These are phyloP conservation scores for Colletotrichum incanum DNA, from an alignment of 2,329 filamentous ascomycete genomes.

Conservation along the genomic window DNA sequence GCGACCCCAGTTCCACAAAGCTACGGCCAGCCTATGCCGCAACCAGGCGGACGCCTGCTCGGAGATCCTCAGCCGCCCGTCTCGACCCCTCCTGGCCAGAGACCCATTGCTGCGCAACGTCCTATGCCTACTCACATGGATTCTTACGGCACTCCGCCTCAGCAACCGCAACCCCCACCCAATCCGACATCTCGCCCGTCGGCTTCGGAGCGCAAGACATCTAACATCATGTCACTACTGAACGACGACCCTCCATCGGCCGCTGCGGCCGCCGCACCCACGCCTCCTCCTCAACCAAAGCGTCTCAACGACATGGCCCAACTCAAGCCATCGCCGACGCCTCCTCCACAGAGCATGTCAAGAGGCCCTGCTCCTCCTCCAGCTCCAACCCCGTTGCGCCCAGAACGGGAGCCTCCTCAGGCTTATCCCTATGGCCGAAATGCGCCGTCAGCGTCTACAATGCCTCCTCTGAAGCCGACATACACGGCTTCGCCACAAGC, in stretches of 20 bases:
- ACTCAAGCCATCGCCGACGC: conserved; percentile 63
- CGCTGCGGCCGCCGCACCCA: conserved; percentile 50
- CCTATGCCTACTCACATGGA: conserved; percentile 52
- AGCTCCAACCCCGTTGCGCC: conserved; percentile 59
- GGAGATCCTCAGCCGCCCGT: conserved; percentile 54
- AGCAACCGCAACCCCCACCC: conserved; percentile 54
- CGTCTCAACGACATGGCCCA: conserved; percentile 64
- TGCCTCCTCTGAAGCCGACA: conserved; percentile 70
- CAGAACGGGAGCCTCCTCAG: conserved; percentile 64
- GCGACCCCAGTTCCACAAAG: conserved; percentile 52
- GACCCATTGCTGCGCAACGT: conserved; percentile 44
- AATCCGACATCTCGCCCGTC: conserved; percentile 58
- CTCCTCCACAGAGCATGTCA: conserved; percentile 64
- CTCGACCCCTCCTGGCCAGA: conserved; percentile 49
- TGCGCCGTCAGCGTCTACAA: conserved; percentile 59
- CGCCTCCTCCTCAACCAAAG: conserved; percentile 57
- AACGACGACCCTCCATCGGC: conserved; percentile 71
- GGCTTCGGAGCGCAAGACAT: conserved; percentile 70
- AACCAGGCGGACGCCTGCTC: conserved; percentile 60
- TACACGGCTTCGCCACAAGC: conserved; percentile 67
- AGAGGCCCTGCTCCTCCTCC: conserved; percentile 56
- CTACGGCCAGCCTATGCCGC: conserved; percentile 56
- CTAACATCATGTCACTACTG: conserved; percentile 74
- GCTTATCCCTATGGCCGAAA: conserved; percentile 64
- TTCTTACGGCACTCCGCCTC: conserved; percentile 51